phyloP scores from a whole-genome alignment of 2,329 filamentous ascomycete genomes.

The Didymella lethalis region DNA sequence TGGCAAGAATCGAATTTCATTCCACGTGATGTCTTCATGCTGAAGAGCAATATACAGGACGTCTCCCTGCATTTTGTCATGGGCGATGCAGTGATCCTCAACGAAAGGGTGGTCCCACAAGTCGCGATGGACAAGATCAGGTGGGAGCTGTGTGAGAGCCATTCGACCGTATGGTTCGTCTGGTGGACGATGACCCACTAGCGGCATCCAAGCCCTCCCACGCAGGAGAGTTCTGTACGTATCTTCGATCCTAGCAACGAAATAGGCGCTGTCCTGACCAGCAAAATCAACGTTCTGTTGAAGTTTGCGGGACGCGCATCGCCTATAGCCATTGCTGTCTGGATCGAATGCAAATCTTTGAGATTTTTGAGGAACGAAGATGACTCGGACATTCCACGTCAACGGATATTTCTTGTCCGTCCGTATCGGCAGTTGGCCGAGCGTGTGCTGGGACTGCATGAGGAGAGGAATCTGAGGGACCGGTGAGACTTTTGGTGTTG shows the following conservation, averaged over 20 bases:
- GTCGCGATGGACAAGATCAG: conserved; percentile 44
- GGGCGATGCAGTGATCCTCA: conserved; percentile 52
- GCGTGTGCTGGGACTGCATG: conserved; percentile 39
- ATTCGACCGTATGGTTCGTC: conserved; percentile 52
- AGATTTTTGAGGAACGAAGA: conserved; percentile 49
- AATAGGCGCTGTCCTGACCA: conserved; percentile 49
- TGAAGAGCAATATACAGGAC: conserved; percentile 52
- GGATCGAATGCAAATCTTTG: conserved; percentile 51
- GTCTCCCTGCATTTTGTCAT: conserved; percentile 54
- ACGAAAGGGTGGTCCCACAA: conserved; percentile 53
- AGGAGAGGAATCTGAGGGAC: conserved; percentile 41
- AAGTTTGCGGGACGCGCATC: conserved; percentile 51
- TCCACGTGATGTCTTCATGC: conserved; percentile 52
- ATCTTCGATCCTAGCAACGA: conserved; percentile 48
- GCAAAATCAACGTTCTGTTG: conserved; percentile 50
- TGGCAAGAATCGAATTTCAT: conserved; percentile 50
- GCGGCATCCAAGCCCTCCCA: conserved; percentile 52
- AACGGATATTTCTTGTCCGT: conserved; percentile 49
- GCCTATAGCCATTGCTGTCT: conserved; percentile 49
- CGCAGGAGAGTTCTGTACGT: conserved; percentile 49
- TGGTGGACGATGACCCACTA: conserved; percentile 49
- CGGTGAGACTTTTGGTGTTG: conserved; percentile 37
- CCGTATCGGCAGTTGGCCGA: conserved; percentile 48
- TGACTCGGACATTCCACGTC: conserved; percentile 49
- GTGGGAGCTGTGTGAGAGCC: conserved; percentile 46